These are phyloP conservation scores for Lentinula boryana DNA, from an alignment of 768 basidiomycete genomes.

Conservation along the genomic window DNA sequence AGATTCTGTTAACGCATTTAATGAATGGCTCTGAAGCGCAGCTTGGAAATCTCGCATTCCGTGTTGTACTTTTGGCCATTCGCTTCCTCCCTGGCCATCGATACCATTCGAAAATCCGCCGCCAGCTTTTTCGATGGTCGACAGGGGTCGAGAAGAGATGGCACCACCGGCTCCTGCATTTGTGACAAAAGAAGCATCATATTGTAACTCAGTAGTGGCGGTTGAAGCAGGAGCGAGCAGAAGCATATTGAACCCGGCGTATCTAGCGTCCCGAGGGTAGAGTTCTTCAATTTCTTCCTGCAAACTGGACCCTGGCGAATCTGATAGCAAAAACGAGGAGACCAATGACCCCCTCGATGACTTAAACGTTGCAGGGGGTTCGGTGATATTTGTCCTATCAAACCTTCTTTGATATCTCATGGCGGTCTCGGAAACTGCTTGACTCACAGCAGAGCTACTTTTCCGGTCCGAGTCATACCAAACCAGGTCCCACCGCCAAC, in stretches of 20 bases:
- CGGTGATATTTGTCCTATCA: slow-evolving; percentile 80
- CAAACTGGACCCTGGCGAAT: slow-evolving; percentile 24
- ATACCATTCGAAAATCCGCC: slow-evolving; percentile 74
- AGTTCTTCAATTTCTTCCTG: slow-evolving; percentile 44
- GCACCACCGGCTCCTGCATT: slow-evolving; percentile 67
- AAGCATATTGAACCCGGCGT: slow-evolving; percentile 80
- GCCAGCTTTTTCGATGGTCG: slow-evolving; percentile 37
- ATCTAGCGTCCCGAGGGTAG: slow-evolving; percentile 41
- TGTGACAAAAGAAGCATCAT: slow-evolving; percentile 54
- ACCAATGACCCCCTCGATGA: slow-evolving; percentile 68
- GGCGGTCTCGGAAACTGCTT: slow-evolving; percentile 6
- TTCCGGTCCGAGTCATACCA: slow-evolving; percentile 60
- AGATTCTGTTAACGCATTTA: slow-evolving; percentile 37
- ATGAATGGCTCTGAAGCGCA: slow-evolving; percentile 32
- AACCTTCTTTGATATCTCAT: slow-evolving; percentile 3
- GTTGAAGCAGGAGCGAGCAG: slow-evolving; percentile 43
- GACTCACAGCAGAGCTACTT: slow-evolving; percentile 67
- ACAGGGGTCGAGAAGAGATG: slow-evolving; percentile 49
- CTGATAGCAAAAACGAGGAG: slow-evolving; percentile 59
- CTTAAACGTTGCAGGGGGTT: slow-evolving; percentile 39
- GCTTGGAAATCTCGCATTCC: slow-evolving; percentile 44
- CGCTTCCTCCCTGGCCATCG: slow-evolving; percentile 51
- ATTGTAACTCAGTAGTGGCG: slow-evolving; percentile 24
- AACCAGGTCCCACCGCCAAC: slow-evolving; percentile 81
- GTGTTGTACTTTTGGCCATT: slow-evolving; percentile 72